Percentiles rank a stretch among this genome's conserved stretches.
Evolutionary conservation across 2,329 filamentous ascomycete species (phyloP).

Genomic region (Ilyonectria sp.): DNA sequence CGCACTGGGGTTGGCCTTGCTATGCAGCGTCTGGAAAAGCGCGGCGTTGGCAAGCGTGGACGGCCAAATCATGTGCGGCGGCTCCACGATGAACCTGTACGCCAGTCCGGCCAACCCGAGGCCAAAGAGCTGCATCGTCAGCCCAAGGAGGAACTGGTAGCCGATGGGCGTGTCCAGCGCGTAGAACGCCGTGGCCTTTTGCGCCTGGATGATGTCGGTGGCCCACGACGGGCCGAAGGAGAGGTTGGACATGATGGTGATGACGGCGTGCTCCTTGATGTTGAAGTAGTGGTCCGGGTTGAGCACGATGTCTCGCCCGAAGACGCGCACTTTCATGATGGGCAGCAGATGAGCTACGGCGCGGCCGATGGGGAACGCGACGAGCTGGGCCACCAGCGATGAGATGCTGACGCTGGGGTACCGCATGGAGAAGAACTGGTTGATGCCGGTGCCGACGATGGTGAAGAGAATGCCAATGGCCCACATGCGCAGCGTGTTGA

Average conservation of each 20-base stretch:
- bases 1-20: conserved; percentile 53
- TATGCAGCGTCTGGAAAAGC: conserved; percentile 56
- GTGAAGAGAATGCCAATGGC: conserved; percentile 61
- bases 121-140: conserved; percentile 57
- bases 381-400: conserved; percentile 60
- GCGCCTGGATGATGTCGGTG: conserved; percentile 62
- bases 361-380: conserved; percentile 60
- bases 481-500: conserved; percentile 60
- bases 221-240: conserved; percentile 61
- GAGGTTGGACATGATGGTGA: conserved; percentile 65
- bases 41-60: conserved; percentile 56
- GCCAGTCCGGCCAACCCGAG: conserved; percentile 58
- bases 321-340: conserved; percentile 46
- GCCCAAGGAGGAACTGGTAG: conserved; percentile 55
- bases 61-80: conserved; percentile 57
- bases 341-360: conserved; percentile 57
- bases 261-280: conserved; percentile 62
- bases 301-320: conserved; percentile 44
- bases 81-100: conserved; percentile 55
- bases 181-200: conserved; percentile 53
- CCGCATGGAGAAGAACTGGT: conserved; percentile 63
- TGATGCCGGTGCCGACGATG: conserved; percentile 62
- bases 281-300: conserved; percentile 62
- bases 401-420: conserved; percentile 63
- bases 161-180: conserved; percentile 56